Conservation (phyloP, 768 basidiomycete species). For the Daedaleopsis sinensis region DNA sequence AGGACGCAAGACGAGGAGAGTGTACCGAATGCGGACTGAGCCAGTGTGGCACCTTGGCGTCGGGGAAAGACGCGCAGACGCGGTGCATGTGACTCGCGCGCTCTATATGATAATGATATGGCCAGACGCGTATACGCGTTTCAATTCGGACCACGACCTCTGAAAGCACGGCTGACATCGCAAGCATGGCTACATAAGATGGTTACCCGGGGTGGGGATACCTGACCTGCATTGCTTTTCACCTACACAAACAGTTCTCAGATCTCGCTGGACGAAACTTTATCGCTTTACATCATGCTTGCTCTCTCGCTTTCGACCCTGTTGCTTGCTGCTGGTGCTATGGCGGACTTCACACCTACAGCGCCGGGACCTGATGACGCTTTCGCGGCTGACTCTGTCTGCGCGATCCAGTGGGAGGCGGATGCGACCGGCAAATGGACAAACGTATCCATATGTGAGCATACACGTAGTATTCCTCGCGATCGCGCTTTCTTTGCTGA, state of each 20-base stretch:
- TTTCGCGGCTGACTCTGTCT: conserved; percentile 37
- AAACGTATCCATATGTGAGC: conserved; percentile 41
- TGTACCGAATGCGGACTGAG: conserved; percentile 3
- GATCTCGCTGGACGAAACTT: conserved; percentile 11
- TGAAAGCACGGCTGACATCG: neutral
- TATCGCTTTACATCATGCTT: conserved; percentile 2
- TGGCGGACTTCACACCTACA: conserved; percentile 33
- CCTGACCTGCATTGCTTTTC: neutral
- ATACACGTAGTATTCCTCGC: neutral
- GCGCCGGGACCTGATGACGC: conserved; percentile 43
- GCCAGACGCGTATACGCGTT: neutral
- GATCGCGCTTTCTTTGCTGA: neutral
- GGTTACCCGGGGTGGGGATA: neutral
- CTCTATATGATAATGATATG: neutral
- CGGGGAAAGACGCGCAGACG: conserved; percentile 11
- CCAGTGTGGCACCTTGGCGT: conserved; percentile 1
- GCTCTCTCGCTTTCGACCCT: conserved; percentile 5
- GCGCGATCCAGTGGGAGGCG: conserved; percentile 37
- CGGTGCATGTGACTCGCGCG: conserved; percentile 18
- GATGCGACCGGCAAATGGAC: conserved; percentile 37
- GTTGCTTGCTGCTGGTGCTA: conserved; percentile 7
- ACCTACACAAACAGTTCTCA: neutral
- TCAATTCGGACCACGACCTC: neutral
- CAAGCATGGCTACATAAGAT: neutral
- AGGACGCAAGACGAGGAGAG: conserved; percentile 10